phyloP scores from a whole-genome alignment of 495 filamentous ascomycete genomes.

The Elaphomyces granulatus region DNA sequence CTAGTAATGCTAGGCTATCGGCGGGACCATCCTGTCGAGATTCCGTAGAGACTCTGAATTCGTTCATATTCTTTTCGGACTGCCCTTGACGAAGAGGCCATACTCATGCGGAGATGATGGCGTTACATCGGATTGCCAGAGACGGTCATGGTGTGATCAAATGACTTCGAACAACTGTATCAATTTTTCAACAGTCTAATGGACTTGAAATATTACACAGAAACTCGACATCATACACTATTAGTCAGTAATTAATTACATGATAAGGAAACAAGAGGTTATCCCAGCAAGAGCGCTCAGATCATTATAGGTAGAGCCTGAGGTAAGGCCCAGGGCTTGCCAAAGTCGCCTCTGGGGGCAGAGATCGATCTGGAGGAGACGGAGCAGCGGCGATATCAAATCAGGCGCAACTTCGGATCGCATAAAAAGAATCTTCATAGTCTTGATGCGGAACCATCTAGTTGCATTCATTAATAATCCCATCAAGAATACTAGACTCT shows the following conservation, averaged over 20 bases:
- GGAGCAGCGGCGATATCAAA: constrained; percentile 80
- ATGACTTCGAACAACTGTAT: constrained; percentile 83
- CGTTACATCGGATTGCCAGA: constrained; percentile 83
- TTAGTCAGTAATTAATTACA: too few species aligned
- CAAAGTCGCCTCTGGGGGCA: constrained; percentile 88
- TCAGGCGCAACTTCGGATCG: constrained; percentile 86
- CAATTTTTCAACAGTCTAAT: too few species aligned
- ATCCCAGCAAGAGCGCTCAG: too few species aligned
- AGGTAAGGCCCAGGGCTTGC: too few species aligned
- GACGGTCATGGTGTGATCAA: constrained; percentile 88
- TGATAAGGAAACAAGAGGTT: too few species aligned
- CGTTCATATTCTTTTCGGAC: constrained; percentile 89
- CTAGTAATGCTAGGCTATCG: constrained; percentile 76
- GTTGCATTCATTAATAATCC: constrained; percentile 78
- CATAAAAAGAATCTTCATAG: constrained; percentile 84
- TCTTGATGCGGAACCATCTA: constrained; percentile 80
- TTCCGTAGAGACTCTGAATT: constrained; percentile 87
- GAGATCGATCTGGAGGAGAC: constrained; percentile 82
- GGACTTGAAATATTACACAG: too few species aligned
- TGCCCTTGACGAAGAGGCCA: constrained; percentile 56
- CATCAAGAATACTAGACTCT: constrained; percentile 77
- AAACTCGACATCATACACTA: too few species aligned
- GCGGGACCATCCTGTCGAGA: constrained; percentile 90
- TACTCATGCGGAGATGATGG: constrained; percentile 81
- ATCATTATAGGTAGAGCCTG: too few species aligned